Evolutionary conservation across 1,284 basidiomycete genomes (phyloP), one percentile per base, ranked within the genome.

Genomic region (Boletus mariae): DNA sequence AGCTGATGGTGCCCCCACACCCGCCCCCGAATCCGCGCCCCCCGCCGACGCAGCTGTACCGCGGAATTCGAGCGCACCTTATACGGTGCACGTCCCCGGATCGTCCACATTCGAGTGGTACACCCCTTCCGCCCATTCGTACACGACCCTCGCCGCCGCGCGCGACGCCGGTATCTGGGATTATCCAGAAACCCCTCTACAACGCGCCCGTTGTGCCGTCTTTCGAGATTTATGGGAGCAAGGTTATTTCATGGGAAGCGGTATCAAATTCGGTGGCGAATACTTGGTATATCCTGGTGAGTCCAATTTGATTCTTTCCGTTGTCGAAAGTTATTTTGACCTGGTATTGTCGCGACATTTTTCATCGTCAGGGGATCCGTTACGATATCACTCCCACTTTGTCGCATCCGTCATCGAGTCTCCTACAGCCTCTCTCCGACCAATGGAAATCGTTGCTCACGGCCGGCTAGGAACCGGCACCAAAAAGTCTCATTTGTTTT

Each of bases 371-470:
- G 95, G 95, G 49, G 97, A 99, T 67, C 94, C 95, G 5, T 73
- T 99, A 31, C 81, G 97, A 15, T 99, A 97, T 69, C 97, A 99
- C 64, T 96, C 94, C 1, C 97, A 99, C 71, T 99, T 98, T 66
- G 89, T 90, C 11, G 90, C 89, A 9, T 85, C 90, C 13, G 89
- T 96, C 6, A 71, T 92, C 25, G 79, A 87, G 29, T 83, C 86
- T 0, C 80, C 83, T 1, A 67, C 75, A 8, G 71, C 83, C 10
- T 64, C 77, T 0, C 75, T 98, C 50, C 77, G 80, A 38, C 94
- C 94, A 2, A 90, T 94, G 80, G 93, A 97, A 66, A 81, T 99
- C 41, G 89, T 99, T 17, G 94, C 96, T 0, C 94, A 94, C 67
- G 97, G 97, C 5, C 80, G 97, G 31, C 73, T 99, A 40, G 97